Base-by-base conservation (phyloP, 495 filamentous ascomycete species). In the Aspergillus sclerotioniger region DNA sequence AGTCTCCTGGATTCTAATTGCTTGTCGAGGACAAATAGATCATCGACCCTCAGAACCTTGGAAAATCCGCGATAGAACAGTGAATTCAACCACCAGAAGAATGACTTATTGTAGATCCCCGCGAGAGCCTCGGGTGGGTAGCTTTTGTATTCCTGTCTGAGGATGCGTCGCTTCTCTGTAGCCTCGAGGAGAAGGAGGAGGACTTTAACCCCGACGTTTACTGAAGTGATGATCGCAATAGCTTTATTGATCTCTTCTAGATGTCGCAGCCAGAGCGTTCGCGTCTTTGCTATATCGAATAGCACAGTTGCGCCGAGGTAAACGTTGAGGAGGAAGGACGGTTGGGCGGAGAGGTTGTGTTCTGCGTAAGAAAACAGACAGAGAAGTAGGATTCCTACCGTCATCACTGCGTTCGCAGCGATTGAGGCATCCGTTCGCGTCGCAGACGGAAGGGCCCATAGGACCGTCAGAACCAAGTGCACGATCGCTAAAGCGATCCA, bases 281-380 rank as follows among this genome's bases (percentile, higher is more conserved):
- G 70, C 10, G 73, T 67, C 45, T 76, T 79, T 0, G 80, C 76
- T 32, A 75, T 65, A 62, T 88, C 85, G 17, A 89, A 79, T 9
- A 88, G 64, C n/a, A 84, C 49, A 0, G 82, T 82, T 57, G 84
- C 59, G 45, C 85, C 73, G 0, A 91, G 73, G 63, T 87, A 91
- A 8, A 75, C 55, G 51, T 82, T 80, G 35, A 90, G 68, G 9
- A 89, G 57, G 32, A 80, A 70, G 0, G 88, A 90, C 0, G 87
- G 85, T 46, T 78, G 75, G 25, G 80, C 67, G 56, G 79, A 78
- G 16, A 76, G 73, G 28, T 72, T 66, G 63, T 89, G 87, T 57
- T 90, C 84, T 13, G 79, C 56, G 56, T 76, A 79, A 0, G 83
- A 86, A 15, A 87, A 74, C 7, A 73, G 35, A 29, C 72, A 46